Evolutionary conservation across 2,329 filamentous ascomycete genomes (phyloP).

Genomic region (Phoma sp.): DNA sequence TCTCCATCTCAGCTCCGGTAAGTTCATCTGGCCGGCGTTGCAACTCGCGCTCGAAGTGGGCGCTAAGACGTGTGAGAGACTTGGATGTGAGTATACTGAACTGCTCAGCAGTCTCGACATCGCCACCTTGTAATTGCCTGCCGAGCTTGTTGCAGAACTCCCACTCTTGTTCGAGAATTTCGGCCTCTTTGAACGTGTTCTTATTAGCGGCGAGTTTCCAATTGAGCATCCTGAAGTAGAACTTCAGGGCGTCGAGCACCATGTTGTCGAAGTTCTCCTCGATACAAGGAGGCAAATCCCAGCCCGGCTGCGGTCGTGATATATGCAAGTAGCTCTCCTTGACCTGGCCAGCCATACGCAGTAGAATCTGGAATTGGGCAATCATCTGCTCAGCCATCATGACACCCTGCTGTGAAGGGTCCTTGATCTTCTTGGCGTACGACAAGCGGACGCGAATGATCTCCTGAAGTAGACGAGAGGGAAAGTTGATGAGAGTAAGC

Average conservation of each 20-base stretch:
- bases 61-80: slow-evolving; percentile 83
- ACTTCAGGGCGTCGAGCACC: slow-evolving; percentile 90
- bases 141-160: slow-evolving; percentile 95
- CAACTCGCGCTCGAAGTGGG: slow-evolving; percentile 90
- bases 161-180: slow-evolving; percentile 97
- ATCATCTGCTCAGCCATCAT: slow-evolving; percentile 99
- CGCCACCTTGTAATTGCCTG: slow-evolving; percentile 86
- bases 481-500: slow-evolving; percentile 95
- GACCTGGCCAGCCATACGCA: slow-evolving; percentile 89
- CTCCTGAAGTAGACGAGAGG: slow-evolving; percentile 92
- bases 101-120: slow-evolving; percentile 96
- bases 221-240: slow-evolving; percentile 98
- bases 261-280: slow-evolving; percentile 95
- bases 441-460: slow-evolving; percentile 90
- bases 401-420: slow-evolving; percentile 86
- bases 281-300: slow-evolving; percentile 94
- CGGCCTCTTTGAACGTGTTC: slow-evolving; percentile 98
- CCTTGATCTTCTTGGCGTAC: slow-evolving; percentile 94
- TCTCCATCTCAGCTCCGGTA: slow-evolving; percentile 83
- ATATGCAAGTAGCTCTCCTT: slow-evolving; percentile 87
- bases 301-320: slow-evolving; percentile 84
- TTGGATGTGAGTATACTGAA: slow-evolving; percentile 94
- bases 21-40: slow-evolving; percentile 84
- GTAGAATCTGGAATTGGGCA: slow-evolving; percentile 88
- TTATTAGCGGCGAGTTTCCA: slow-evolving; percentile 98